Conservation (phyloP, 176 grass and related monocot species). For the Phyllostachys edulis region DNA sequence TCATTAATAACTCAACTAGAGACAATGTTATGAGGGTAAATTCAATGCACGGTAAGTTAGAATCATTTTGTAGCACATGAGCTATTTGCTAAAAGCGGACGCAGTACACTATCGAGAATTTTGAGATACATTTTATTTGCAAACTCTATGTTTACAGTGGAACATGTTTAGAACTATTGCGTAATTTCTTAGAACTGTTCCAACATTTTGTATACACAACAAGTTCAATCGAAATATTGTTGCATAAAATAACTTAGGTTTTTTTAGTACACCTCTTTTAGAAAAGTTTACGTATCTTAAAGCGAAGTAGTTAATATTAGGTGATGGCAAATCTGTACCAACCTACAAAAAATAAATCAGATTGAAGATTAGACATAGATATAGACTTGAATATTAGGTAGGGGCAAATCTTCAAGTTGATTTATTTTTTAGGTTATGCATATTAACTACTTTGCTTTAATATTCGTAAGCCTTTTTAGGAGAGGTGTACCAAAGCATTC, state of each 20-base stretch:
- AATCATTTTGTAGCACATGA: conserved; percentile 3
- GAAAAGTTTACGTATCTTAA: no score
- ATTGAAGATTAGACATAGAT: no score
- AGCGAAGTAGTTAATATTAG: no score
- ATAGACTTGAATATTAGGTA: no score
- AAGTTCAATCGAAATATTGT: background rate
- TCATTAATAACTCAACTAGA: background rate
- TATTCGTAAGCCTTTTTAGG: no score
- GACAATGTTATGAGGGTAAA: background rate
- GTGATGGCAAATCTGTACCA: no score
- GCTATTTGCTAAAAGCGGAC: background rate
- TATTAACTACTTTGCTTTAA: no score
- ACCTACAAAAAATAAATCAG: no score
- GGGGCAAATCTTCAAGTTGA: no score
- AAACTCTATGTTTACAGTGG: background rate
- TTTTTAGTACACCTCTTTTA: no score
- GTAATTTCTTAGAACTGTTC: background rate
- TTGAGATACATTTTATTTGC: background rate
- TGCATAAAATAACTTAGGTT: background rate
- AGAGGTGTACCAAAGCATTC: no score
- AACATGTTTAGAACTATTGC: background rate
- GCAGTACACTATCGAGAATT: background rate
- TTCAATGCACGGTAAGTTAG: background rate
- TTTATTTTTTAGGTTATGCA: no score
- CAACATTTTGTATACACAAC: background rate